Percentiles rank a stretch among this genome's conserved stretches.
phyloP scores from a whole-genome alignment of 176 grass and related monocot genomes.

The Phoenix roebelenii region DNA sequence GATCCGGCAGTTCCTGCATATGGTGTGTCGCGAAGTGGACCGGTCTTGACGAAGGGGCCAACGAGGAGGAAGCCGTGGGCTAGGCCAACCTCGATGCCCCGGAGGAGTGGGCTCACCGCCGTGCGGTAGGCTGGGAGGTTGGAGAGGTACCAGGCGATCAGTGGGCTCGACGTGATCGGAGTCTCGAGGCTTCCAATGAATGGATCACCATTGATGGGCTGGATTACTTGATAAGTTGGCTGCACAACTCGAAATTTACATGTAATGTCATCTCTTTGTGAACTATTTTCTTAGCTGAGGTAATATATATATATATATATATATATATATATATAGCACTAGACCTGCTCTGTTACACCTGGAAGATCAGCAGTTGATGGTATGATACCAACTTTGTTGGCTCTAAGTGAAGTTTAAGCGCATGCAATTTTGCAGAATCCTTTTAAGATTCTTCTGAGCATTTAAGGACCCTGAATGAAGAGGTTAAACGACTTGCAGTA shows the following conservation, averaged over 20 bases:
- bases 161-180: conserved; percentile 76
- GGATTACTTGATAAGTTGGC: conserved; percentile 79
- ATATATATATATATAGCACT: no score
- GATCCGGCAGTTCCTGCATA: conserved; percentile 51
- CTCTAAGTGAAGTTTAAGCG: no score
- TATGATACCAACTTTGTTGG: no score
- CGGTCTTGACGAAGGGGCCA: conserved; percentile 78
- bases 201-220: conserved; percentile 93
- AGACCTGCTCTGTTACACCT: no score
- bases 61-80: conserved; percentile 94
- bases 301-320: no score
- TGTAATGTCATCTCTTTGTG: no score
- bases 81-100: conserved; percentile 80
- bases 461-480: no score
- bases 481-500: no score
- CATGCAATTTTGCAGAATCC: no score
- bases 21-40: conserved; percentile 85
- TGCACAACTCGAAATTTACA: conserved; percentile 8
- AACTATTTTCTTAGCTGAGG: no score
- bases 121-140: conserved; percentile 98
- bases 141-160: conserved; percentile 89
- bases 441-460: no score
- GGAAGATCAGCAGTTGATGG: no score
- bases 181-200: conserved; percentile 94
- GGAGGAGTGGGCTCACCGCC: conserved; percentile 84